Evolutionary conservation across 306 rosid genomes (phyloP).

Genomic region (Pyrus betulifolia): DNA sequence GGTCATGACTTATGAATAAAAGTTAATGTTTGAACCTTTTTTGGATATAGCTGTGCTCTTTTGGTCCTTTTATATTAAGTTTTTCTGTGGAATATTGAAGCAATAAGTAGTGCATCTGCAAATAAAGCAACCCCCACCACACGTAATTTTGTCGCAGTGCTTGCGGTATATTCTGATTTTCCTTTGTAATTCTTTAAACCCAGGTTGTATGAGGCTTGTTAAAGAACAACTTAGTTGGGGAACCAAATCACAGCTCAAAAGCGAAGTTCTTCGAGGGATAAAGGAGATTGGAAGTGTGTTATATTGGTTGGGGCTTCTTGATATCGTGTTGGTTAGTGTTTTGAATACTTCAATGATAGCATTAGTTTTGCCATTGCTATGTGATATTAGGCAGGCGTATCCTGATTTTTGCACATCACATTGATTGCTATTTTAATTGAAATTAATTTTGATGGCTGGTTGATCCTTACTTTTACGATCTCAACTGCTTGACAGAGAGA

Average conservation of each 20-base stretch:
- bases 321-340: slow-evolving; percentile 81
- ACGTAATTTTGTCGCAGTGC: background rate
- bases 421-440: background rate
- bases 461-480: background rate
- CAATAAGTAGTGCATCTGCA: background rate
- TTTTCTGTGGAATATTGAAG: background rate
- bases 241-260: slow-evolving; percentile 72
- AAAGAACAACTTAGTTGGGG: slow-evolving; percentile 92
- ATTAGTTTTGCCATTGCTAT: background rate
- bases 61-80: background rate
- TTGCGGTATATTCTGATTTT: slow-evolving; percentile 8
- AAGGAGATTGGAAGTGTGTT: slow-evolving; percentile 97
- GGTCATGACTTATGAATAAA: background rate
- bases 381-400: background rate
- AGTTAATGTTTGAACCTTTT: background rate
- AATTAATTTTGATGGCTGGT: background rate
- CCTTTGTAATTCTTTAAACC: slow-evolving; percentile 8
- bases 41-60: background rate
- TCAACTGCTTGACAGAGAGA: slow-evolving; percentile 61
- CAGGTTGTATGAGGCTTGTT: slow-evolving; percentile 88
- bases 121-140: background rate
- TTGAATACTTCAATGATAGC: background rate
- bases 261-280: slow-evolving; percentile 83
- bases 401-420: background rate
- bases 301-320: slow-evolving; percentile 94